Percentiles rank a stretch among this genome's conserved stretches.
phyloP scores from a whole-genome alignment of 306 rosid genomes.

The Cicer cuneatum region DNA sequence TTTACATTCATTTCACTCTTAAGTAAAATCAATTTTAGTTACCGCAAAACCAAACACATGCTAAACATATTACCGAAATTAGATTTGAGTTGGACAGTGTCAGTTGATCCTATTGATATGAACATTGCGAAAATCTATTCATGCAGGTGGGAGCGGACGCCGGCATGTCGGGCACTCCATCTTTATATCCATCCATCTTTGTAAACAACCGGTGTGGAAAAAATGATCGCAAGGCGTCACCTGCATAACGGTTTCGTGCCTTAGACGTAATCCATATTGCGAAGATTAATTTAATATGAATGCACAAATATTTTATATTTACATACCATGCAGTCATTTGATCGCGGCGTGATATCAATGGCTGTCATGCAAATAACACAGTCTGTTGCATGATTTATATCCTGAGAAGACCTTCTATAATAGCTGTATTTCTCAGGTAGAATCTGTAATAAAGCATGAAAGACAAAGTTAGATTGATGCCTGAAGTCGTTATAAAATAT shows the following conservation, averaged over 20 bases:
- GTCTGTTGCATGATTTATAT: conserved; percentile 66
- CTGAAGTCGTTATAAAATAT: conserved; percentile 15
- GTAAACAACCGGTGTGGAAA: conserved; percentile 95
- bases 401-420: conserved; percentile 71
- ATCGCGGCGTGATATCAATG: conserved; percentile 66
- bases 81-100: conserved; percentile 52
- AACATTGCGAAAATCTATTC: conserved; percentile 48
- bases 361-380: conserved; percentile 98
- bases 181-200: conserved; percentile 99
- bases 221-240: conserved; percentile 99
- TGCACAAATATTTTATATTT: conserved; percentile 22
- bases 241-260: conserved; percentile 50
- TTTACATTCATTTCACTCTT: no score
- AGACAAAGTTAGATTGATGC: conserved; percentile 34
- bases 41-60: no score
- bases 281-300: conserved; percentile 23
- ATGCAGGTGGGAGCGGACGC: conserved; percentile 91
- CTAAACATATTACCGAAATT: conserved; percentile 53
- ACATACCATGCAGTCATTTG: conserved; percentile 90
- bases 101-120: conserved; percentile 63
- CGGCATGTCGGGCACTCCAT: conserved; percentile 99
- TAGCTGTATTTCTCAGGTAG: conserved; percentile 96
- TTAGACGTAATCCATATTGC: conserved; percentile 42
- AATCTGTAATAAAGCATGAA: conserved; percentile 62
- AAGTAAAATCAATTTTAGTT: no score